Evolutionary conservation across 192 early-diverging fungal genomes (phyloP).

Genomic region (Backusella westeae): DNA sequence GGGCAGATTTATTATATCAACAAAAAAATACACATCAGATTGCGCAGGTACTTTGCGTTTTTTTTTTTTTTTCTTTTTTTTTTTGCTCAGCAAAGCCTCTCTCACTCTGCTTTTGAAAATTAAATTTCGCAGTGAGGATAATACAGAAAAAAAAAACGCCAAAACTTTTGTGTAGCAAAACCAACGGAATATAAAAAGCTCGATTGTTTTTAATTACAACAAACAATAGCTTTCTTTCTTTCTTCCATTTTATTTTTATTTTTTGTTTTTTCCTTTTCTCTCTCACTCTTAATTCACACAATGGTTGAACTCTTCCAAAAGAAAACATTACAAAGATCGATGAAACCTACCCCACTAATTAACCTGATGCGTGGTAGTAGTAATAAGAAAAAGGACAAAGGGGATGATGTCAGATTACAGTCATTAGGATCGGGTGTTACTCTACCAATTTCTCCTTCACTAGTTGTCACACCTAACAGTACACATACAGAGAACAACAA

Average conservation of each 20-base stretch:
- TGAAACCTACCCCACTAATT: neutral
- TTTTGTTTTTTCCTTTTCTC: neutral
- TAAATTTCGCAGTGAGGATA: neutral
- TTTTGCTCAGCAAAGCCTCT: neutral
- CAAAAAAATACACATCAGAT: neutral
- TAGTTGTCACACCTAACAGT: neutral
- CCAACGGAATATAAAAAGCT: neutral
- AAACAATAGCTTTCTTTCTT: constrained; percentile 3
- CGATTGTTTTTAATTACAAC: neutral
- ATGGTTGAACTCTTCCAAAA: constrained; percentile 4
- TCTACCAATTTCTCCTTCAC: neutral
- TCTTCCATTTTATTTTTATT: neutral
- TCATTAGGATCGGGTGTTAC: constrained; percentile 6
- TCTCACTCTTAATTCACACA: neutral
- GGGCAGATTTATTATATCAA: neutral
- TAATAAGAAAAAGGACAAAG: neutral
- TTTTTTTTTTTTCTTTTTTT: neutral
- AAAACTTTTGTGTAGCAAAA: neutral
- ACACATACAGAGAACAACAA: neutral
- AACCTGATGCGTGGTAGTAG: neutral
- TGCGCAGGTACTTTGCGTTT: neutral
- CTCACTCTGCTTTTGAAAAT: neutral
- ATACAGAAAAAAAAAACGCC: neutral
- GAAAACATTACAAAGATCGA: neutral
- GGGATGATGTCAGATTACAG: constrained; percentile 2